These are phyloP conservation scores for Penicillium mononematosum DNA, from an alignment of 495 filamentous ascomycete species.

Conservation along the genomic window DNA sequence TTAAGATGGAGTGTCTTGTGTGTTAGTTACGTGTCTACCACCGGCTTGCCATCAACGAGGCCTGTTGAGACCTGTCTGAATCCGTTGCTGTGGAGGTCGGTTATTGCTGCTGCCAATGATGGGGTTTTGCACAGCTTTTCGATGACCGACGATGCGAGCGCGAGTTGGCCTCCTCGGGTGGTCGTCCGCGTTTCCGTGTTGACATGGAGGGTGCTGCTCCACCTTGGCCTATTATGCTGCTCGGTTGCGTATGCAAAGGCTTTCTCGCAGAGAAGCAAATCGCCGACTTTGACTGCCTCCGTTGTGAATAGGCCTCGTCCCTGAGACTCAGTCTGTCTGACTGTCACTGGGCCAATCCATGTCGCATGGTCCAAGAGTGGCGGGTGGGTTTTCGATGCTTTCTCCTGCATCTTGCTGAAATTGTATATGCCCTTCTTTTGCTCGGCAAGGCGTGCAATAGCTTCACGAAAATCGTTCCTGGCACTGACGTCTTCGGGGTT, in stretches of 20 bases:
- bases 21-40: background rate
- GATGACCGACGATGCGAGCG: slow-evolving; percentile 37
- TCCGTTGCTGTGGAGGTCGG: slow-evolving; percentile 1
- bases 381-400: slow-evolving; percentile 28
- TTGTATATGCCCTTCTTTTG: slow-evolving; percentile 36
- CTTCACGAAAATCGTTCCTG: slow-evolving; percentile 7
- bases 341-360: slow-evolving; percentile 34
- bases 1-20: background rate
- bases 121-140: slow-evolving; percentile 51
- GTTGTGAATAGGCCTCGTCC: slow-evolving; percentile 52
- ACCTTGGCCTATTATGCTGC: background rate
- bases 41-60: background rate
- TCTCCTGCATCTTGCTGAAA: slow-evolving; percentile 38
- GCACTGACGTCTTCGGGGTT: slow-evolving; percentile 29
- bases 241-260: slow-evolving; percentile 42
- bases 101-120: slow-evolving; percentile 35
- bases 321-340: slow-evolving; percentile 18
- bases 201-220: slow-evolving; percentile 23
- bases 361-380: slow-evolving; percentile 47
- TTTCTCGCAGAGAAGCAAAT: slow-evolving; percentile 56
- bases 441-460: slow-evolving; percentile 17
- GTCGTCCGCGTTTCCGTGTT: slow-evolving; percentile 29
- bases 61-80: background rate
- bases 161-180: slow-evolving; percentile 28
- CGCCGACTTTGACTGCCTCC: slow-evolving; percentile 46